Percentiles rank a stretch among this genome's conserved stretches.
Conservation (phyloP, 345 rosid species). For the Rhodamnia argentea region DNA sequence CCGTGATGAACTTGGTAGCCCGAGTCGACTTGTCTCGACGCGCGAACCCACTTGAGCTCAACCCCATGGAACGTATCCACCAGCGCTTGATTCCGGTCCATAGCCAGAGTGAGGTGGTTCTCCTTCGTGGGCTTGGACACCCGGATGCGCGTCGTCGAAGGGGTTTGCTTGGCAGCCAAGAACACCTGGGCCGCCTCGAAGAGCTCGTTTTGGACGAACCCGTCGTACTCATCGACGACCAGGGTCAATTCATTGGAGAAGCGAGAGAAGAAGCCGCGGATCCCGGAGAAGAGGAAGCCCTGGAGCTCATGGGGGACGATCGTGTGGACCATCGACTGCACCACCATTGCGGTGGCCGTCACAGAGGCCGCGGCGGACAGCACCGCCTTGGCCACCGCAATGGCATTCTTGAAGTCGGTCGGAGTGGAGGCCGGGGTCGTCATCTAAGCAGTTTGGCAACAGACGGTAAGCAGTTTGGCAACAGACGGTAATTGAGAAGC, state of each 20-base stretch:
- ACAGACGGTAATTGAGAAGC: not conserved
- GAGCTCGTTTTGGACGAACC: slow-evolving; percentile 32
- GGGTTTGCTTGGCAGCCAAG: slow-evolving; percentile 25
- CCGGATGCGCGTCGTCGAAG: slow-evolving; percentile 31
- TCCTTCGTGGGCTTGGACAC: slow-evolving; percentile 46
- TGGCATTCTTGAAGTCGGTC: not conserved
- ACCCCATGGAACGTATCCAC: slow-evolving; percentile 39
- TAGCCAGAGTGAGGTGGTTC: slow-evolving; percentile 21
- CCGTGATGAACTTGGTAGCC: slow-evolving; percentile 13
- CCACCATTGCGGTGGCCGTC: slow-evolving; percentile 42
- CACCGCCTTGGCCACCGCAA: slow-evolving; percentile 27
- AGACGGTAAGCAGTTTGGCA: too few relatives aligned
- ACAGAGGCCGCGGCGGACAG: slow-evolving; percentile 47
- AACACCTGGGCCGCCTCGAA: slow-evolving; percentile 37
- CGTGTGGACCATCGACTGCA: slow-evolving; percentile 30
- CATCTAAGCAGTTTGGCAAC: not conserved
- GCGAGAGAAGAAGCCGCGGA: slow-evolving; percentile 18
- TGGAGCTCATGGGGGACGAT: slow-evolving; percentile 32
- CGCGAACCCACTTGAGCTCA: slow-evolving; percentile 36
- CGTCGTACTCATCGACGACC: slow-evolving; percentile 30
- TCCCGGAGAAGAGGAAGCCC: slow-evolving; percentile 7
- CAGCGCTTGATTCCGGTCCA: slow-evolving; percentile 41
- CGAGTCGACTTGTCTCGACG: slow-evolving; percentile 11
- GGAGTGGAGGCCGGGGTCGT: not conserved
- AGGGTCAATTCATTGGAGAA: slow-evolving; percentile 42